Conservation (phyloP, 352 stramenopile species). For the Phytophthora pluvialis region DNA sequence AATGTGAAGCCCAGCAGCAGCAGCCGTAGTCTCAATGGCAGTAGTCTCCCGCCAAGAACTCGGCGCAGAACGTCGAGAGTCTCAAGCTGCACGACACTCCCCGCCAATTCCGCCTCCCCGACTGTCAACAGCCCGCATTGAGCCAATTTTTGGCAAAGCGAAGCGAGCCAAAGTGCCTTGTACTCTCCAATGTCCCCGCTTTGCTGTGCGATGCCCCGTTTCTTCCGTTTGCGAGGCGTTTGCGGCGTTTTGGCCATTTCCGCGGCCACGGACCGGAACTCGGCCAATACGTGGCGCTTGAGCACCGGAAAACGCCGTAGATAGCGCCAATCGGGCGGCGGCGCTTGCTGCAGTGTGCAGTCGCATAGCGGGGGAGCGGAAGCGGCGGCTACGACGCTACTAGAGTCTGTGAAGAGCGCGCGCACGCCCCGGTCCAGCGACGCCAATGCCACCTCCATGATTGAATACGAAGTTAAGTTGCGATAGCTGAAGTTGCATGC, state of each 20-base stretch:
- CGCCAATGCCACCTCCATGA: slow-evolving; percentile 42
- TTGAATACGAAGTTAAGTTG: slow-evolving; percentile 4
- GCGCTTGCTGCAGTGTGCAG: slow-evolving; percentile 26
- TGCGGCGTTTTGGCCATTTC: slow-evolving; percentile 29
- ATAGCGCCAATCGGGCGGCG: slow-evolving; percentile 35
- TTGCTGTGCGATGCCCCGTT: slow-evolving; percentile 22
- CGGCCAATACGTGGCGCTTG: slow-evolving; percentile 49
- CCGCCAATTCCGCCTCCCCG: slow-evolving; percentile 25
- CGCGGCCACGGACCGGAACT: slow-evolving; percentile 30
- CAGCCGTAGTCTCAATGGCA: slow-evolving; percentile 40
- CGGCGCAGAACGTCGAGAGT: slow-evolving; percentile 28
- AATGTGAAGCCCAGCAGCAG: slow-evolving; percentile 41
- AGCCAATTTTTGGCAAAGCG: slow-evolving; percentile 44
- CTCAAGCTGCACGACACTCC: slow-evolving; percentile 24
- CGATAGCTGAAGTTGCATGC: background rate
- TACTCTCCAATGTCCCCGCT: slow-evolving; percentile 19
- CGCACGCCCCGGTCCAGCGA: slow-evolving; percentile 50
- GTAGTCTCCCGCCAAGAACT: slow-evolving; percentile 22
- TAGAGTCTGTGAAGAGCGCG: slow-evolving; percentile 46
- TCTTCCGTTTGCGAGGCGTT: slow-evolving; percentile 39
- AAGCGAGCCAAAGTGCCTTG: slow-evolving; percentile 35
- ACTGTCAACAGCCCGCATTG: slow-evolving; percentile 46
- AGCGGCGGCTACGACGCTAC: background rate
- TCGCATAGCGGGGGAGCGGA: slow-evolving; percentile 49
- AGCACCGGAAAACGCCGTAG: slow-evolving; percentile 53